Evolutionary conservation across 2,329 filamentous ascomycete species (phyloP).

Genomic region (Thyridium curvatum): DNA sequence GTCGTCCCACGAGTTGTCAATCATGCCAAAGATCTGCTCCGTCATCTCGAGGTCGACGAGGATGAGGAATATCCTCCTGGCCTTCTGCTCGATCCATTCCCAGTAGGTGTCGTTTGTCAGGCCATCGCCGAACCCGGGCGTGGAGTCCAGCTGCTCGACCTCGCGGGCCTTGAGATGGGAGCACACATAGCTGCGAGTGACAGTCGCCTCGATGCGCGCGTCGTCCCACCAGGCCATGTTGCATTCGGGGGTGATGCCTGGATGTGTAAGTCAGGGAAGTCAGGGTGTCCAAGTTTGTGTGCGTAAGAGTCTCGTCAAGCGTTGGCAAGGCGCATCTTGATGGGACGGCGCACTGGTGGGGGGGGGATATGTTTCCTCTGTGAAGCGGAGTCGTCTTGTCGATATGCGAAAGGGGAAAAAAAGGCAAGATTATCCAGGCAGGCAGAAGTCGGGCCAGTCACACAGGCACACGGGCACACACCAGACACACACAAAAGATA

Average conservation of each 20-base stretch:
- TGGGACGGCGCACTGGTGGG: no score
- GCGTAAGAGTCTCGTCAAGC: neutral
- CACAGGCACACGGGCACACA: no score
- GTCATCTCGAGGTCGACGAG: slow-evolving; percentile 63
- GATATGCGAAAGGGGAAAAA: no score
- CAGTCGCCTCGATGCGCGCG: slow-evolving; percentile 60
- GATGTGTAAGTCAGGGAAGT: no score
- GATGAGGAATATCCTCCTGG: slow-evolving; percentile 65
- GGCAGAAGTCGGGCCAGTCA: no score
- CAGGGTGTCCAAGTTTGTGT: neutral
- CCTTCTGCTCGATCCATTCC: slow-evolving; percentile 68
- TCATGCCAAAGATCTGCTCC: slow-evolving; percentile 67
- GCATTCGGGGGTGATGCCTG: slow-evolving; percentile 11
- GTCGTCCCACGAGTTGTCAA: slow-evolving; percentile 74
- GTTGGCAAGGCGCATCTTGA: no score
- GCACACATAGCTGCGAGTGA: slow-evolving; percentile 61
- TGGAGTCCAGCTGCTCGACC: slow-evolving; percentile 53
- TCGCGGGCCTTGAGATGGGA: slow-evolving; percentile 59
- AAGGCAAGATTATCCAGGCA: no score
- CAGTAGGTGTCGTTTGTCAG: slow-evolving; percentile 69
- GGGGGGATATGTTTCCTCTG: no score
- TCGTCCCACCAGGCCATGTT: slow-evolving; percentile 58
- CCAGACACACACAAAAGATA: no score
- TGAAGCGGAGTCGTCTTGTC: no score
- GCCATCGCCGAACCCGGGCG: slow-evolving; percentile 61